Percentiles rank a stretch among this genome's conserved stretches.
Conservation (phyloP, 2,329 filamentous ascomycete species). For the Emydomyces testavorans region DNA sequence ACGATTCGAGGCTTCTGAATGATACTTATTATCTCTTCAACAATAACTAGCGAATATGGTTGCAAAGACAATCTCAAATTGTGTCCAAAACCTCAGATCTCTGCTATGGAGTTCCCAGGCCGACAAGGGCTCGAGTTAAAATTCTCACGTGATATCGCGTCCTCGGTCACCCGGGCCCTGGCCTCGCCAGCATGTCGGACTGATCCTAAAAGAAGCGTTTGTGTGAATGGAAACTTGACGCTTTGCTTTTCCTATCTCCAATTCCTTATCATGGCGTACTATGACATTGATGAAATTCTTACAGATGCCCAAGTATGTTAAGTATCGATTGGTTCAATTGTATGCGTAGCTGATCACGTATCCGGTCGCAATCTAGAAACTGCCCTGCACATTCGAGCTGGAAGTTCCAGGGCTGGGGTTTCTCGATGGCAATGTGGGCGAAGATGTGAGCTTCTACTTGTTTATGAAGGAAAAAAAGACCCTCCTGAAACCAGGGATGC, state of each 20-base stretch:
- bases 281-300: conserved; percentile 39
- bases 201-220: too few species aligned
- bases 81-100: too few species aligned
- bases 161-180: too few species aligned
- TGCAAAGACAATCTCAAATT: too few species aligned
- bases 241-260: not conserved
- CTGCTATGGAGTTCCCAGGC: too few species aligned
- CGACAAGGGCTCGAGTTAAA: too few species aligned
- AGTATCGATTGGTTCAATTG: not conserved
- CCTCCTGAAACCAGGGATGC: not conserved
- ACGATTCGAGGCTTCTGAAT: too few species aligned
- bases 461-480: not conserved
- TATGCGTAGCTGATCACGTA: not conserved
- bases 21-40: too few species aligned
- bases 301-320: conserved; percentile 34
- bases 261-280: conserved; percentile 31
- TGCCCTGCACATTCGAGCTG: conserved; percentile 88
- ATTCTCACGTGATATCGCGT: too few species aligned
- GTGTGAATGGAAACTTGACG: not conserved
- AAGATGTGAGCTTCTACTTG: conserved; percentile 37
- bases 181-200: too few species aligned
- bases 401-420: conserved; percentile 79
- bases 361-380: conserved; percentile 57
- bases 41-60: too few species aligned
- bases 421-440: conserved; percentile 68